Base-by-base conservation (phyloP, 2,329 filamentous ascomycete genomes). In the Colletotrichum salicis region DNA sequence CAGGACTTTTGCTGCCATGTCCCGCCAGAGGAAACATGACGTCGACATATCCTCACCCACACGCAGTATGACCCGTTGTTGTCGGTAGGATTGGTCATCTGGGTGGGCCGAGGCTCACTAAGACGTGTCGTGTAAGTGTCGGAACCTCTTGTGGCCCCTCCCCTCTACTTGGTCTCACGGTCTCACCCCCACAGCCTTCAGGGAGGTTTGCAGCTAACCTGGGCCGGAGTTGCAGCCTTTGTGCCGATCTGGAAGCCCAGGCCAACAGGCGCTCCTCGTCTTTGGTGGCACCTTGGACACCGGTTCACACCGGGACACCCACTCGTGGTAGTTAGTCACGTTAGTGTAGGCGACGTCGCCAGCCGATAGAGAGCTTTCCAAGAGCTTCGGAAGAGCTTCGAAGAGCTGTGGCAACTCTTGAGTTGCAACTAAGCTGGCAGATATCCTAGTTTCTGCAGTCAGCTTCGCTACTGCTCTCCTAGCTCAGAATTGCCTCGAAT, bases 51-150 rank as follows among this genome's bases (percentile, higher is more conserved):
- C 61, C 61, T 66, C 70, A 72, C 54, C 11, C 37, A 61, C 60
- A 61, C 67, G 67, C 56, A 72, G 33, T 33, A 58, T 61, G 67
- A 62, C 70, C 67, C 56, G 57, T 66, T 57, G 31, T 66, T 33
- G 48, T 52, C 51, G 62, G 61, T 56, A 67, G 67, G 22, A 67
- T 67, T 61, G 70, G 70, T 65, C 70, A 71, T 71, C 61, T 31
- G 35, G 56, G 60, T 72, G 67, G 67, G 67, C 62, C 62, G 70
- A 66, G 51, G 48, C 55, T 70, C 37, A 33, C 55, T 55, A 56
- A 52, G 45, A 51, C 35, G 27, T 33, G 52, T 63, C 54, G 68
- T 68, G 33, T 27, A 71, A 51, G 33, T 54, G 41, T 63, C 54
- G 58, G 58, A 31, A 54, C 68, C 55, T 64, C 48, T 69, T 37